Evolutionary conservation across 129 eudicot species (phyloP).

Genomic region (Flaveria linearis): DNA sequence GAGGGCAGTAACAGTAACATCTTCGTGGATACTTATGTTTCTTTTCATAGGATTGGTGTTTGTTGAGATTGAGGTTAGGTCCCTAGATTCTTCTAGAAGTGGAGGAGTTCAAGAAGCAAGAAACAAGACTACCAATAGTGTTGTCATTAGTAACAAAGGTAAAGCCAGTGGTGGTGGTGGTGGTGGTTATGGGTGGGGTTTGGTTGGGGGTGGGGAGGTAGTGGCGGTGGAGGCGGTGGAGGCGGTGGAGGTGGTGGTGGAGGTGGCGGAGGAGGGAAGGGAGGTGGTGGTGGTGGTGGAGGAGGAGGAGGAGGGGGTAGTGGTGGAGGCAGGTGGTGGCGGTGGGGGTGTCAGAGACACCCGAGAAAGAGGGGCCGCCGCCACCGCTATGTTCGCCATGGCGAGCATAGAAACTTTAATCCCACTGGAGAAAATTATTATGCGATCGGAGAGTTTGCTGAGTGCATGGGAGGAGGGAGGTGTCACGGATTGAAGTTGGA

Average conservation of each 20-base stretch:
- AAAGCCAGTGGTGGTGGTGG: constrained; percentile 21
- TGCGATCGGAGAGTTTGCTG: constrained; percentile 55
- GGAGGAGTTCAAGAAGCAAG: constrained; percentile 8
- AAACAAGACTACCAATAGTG: constrained; percentile 34
- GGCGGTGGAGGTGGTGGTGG: constrained; percentile 21
- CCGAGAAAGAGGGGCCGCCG: constrained; percentile 24
- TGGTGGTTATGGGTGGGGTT: constrained; percentile 44
- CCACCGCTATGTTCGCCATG: constrained; percentile 18
- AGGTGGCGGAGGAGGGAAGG: constrained; percentile 3
- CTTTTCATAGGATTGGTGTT: constrained; percentile 1
- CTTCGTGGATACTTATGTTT: constrained; percentile 27
- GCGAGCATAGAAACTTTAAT: constrained; percentile 33
- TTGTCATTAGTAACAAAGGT: constrained; percentile 41
- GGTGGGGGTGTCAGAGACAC: constrained; percentile 43
- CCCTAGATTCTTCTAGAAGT: constrained; percentile 23
- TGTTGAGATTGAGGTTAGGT: neutral
- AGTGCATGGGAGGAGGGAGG: constrained; percentile 59
- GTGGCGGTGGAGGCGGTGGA: constrained; percentile 26
- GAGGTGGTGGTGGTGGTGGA: constrained; percentile 28
- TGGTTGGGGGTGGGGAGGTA: constrained; percentile 45
- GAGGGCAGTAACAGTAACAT: constrained; percentile 23
- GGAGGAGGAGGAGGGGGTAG: constrained; percentile 42
- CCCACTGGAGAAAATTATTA: constrained; percentile 41
- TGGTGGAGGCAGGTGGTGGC: constrained; percentile 45
- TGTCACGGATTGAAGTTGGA: constrained; percentile 55